Conservation (phyloP, 2,329 filamentous ascomycete species). For the Aspergillus sp. region DNA sequence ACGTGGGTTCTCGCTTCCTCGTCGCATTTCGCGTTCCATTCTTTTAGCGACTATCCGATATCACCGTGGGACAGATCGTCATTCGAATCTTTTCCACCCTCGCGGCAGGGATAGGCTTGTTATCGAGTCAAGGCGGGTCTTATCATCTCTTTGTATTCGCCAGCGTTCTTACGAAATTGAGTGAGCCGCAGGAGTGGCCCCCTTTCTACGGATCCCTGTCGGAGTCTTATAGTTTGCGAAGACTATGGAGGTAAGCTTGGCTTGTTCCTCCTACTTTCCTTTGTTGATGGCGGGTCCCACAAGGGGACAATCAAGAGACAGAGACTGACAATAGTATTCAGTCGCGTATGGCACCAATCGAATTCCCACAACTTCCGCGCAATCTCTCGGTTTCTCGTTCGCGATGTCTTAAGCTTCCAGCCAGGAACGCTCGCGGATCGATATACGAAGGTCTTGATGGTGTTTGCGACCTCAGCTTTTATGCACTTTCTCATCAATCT, state of each 20-base stretch:
- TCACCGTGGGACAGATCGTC: slow-evolving; percentile 1
- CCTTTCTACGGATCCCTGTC: slow-evolving; percentile 5
- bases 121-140: not conserved
- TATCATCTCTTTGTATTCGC: slow-evolving; percentile 3
- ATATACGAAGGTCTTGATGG: not conserved
- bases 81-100: not conserved
- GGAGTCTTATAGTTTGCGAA: slow-evolving; percentile 5
- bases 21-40: not conserved
- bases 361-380: slow-evolving; percentile 8
- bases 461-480: slow-evolving; percentile 3
- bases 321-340: not conserved
- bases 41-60: not conserved
- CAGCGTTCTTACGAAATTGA: not conserved
- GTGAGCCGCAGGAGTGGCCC: slow-evolving; percentile 4
- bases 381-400: not conserved
- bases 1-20: slow-evolving; percentile 2
- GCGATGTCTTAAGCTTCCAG: not conserved
- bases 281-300: too few relatives aligned
- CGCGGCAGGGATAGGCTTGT: not conserved
- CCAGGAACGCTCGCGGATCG: not conserved
- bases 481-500: slow-evolving; percentile 9
- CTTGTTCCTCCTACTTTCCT: not conserved
- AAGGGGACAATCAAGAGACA: not conserved
- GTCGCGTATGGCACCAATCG: slow-evolving; percentile 9
- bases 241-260: slow-evolving; percentile 6